These are phyloP conservation scores for Alternaria arborescens DNA, from an alignment of 2,329 filamentous ascomycete species.

Conservation along the genomic window DNA sequence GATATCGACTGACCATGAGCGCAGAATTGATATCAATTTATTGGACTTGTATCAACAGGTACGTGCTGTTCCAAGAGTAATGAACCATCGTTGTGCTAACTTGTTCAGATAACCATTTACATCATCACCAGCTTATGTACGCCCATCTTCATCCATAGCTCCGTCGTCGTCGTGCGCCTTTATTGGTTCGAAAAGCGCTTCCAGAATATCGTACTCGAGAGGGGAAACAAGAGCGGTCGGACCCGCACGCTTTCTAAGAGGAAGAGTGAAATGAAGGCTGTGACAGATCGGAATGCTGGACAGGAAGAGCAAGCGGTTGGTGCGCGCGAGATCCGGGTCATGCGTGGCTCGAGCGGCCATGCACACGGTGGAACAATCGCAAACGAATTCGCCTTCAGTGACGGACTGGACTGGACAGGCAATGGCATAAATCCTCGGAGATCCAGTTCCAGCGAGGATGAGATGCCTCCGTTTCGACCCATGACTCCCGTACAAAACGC, in stretches of 20 bases:
- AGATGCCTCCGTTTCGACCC: constrained; percentile 27
- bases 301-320: constrained; percentile 70
- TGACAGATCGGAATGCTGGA: constrained; percentile 54
- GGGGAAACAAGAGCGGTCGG: constrained; percentile 64
- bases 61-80: not conserved
- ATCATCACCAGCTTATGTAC: constrained; percentile 50
- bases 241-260: constrained; percentile 68
- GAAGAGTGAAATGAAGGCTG: constrained; percentile 57
- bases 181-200: constrained; percentile 99
- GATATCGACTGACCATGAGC: constrained; percentile 24
- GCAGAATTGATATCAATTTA: constrained; percentile 59
- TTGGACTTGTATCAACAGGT: constrained; percentile 59
- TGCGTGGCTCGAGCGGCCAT: constrained; percentile 64
- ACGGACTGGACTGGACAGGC: constrained; percentile 52
- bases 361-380: constrained; percentile 69
- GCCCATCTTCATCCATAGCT: constrained; percentile 61
- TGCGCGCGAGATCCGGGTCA: constrained; percentile 70
- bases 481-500: constrained; percentile 22
- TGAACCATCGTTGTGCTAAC: constrained; percentile 1
- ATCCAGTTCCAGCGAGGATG: constrained; percentile 25
- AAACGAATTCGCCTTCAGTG: constrained; percentile 51
- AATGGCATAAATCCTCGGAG: constrained; percentile 18
- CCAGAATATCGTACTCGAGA: constrained; percentile 80
- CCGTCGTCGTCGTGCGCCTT: constrained; percentile 88
- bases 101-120: constrained; percentile 53